Base-by-base conservation (phyloP, 345 rosid species). In the Kandelia obovata region DNA sequence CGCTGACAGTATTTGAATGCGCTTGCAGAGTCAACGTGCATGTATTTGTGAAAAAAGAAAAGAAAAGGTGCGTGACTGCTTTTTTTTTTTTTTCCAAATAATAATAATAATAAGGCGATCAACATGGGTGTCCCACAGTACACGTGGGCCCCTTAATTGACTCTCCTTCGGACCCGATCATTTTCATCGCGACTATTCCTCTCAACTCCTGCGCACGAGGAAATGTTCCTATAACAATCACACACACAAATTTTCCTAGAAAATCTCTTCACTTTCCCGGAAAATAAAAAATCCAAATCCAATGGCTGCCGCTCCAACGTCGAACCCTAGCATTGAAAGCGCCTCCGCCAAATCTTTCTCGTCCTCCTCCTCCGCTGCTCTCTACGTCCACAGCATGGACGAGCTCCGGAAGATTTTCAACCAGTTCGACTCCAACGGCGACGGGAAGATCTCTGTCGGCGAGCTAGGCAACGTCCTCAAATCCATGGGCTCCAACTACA, bases 361-460 rank as follows among this genome's bases (percentile, higher is more conserved):
- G 13, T 53, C 46, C 3, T 9, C 46, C 17, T 13, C 64, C 0
- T 2, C 46, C 53, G 3, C 71, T 9, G 3, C 69, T 23, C 1
- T 16, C 46, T 27, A 25, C 47, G 17, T 64, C 25, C 62, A 52
- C 23, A 58, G 46, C 64, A 62, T 32, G 34, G 84, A 83, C 28
- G 87, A 92, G 71, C 84, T 92, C n/a, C 72, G 77, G 77, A 82
- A 62, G 49, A 83, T 92, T 27, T 92, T 92, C 82, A 43, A 89
- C 71, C 92, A 85, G 65, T 92, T 92, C 79, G 98, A 92, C 61
- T 27, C 89, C 68, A 90, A 93, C 83, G 78, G 82, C 68, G 98
- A 93, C 78, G 98, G 98, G 26, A 87, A 82, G 89, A 90, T 93
- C 98, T 93, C 97, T 15, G 71, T 72, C 1, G 3, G 39, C 1